Percentiles rank a stretch among this genome's conserved stretches.
Conservation (phyloP, 495 filamentous ascomycete genomes). For the Evernia prunastri region DNA sequence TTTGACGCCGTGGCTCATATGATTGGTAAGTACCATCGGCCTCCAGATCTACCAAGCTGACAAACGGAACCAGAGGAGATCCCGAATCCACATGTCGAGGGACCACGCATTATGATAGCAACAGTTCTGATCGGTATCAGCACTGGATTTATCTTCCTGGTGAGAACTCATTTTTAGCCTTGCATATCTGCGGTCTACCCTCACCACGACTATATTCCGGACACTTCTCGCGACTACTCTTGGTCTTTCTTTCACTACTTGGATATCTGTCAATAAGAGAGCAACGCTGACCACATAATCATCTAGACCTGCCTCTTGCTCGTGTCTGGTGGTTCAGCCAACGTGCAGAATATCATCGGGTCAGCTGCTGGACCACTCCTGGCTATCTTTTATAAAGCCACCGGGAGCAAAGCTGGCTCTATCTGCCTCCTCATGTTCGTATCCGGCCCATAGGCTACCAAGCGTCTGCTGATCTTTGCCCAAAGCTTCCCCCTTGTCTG, state of each 20-base stretch:
- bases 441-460: slow-evolving; percentile 2
- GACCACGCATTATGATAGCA: slow-evolving; percentile 66
- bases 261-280: background rate
- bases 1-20: slow-evolving; percentile 60
- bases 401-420: slow-evolving; percentile 55
- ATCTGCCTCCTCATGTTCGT: slow-evolving; percentile 60
- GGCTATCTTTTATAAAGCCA: slow-evolving; percentile 65
- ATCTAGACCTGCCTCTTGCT: slow-evolving; percentile 52
- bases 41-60: background rate
- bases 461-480: slow-evolving; percentile 28
- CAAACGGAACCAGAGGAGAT: slow-evolving; percentile 52
- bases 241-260: no score
- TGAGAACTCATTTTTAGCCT: background rate
- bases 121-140: slow-evolving; percentile 62
- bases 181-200: no score
- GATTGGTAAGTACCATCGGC: slow-evolving; percentile 32
- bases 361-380: slow-evolving; percentile 59
- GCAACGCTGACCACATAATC: background rate
- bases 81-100: slow-evolving; percentile 57
- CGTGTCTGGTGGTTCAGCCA: slow-evolving; percentile 41
- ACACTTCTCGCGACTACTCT: no score
- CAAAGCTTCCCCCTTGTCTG: slow-evolving; percentile 60
- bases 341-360: slow-evolving; percentile 52
- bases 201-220: no score
- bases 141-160: slow-evolving; percentile 63